Evolutionary conservation across 768 basidiomycete species (phyloP).

Genomic region (Chalciporus piperatus): DNA sequence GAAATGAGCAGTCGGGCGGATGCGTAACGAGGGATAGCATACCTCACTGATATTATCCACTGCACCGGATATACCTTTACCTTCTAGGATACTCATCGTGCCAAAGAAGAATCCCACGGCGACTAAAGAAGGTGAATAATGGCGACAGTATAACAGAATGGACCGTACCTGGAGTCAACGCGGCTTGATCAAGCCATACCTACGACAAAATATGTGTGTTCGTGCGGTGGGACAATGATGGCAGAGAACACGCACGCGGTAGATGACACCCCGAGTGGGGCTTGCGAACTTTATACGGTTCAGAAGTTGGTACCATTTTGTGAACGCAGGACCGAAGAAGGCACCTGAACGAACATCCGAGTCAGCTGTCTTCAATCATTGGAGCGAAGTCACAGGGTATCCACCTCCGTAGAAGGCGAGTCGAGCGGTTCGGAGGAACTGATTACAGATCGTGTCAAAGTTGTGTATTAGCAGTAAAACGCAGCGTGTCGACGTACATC

Average conservation of each 20-base stretch:
- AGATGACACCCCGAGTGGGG: constrained; percentile 55
- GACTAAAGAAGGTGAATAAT: constrained; percentile 24
- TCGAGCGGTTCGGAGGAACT: constrained; percentile 62
- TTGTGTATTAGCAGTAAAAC: not conserved
- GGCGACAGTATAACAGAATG: constrained; percentile 3
- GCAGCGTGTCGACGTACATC: constrained; percentile 50
- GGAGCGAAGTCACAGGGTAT: not conserved
- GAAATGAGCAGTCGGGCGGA: not conserved
- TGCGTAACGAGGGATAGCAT: not conserved
- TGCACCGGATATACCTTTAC: constrained; percentile 54
- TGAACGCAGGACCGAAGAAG: constrained; percentile 79
- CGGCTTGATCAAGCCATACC: constrained; percentile 81
- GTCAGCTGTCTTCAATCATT: not conserved
- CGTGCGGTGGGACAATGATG: not conserved
- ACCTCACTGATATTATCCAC: constrained; percentile 44
- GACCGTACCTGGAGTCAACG: constrained; percentile 63
- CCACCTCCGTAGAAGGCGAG: constrained; percentile 72
- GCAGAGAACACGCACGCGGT: constrained; percentile 46
- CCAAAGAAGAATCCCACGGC: constrained; percentile 61
- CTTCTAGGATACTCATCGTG: constrained; percentile 78
- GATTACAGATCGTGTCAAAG: not conserved
- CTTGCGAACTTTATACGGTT: constrained; percentile 66
- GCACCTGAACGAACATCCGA: constrained; percentile 38
- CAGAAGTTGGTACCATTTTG: constrained; percentile 77
- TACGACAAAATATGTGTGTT: constrained; percentile 23